phyloP scores from a whole-genome alignment of 2,329 filamentous ascomycete genomes.

The Cercospora zeae-maydis region DNA sequence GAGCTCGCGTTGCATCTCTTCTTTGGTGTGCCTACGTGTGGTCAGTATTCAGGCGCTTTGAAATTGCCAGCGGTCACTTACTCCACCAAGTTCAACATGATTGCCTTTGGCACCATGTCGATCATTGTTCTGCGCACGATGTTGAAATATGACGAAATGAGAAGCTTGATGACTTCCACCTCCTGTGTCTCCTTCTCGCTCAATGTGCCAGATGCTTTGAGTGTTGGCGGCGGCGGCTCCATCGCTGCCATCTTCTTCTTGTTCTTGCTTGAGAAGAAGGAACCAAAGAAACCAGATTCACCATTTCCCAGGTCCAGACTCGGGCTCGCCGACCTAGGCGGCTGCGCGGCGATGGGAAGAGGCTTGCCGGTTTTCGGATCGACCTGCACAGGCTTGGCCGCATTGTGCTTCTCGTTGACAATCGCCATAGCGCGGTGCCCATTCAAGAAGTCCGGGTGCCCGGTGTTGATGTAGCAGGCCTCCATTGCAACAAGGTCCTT shows the following conservation, averaged over 20 bases:
- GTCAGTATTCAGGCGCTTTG: constrained; percentile 18
- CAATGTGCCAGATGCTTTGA: constrained; percentile 90
- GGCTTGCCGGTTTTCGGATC: constrained; percentile 99
- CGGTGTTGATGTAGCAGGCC: constrained; percentile 95
- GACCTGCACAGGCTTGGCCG: constrained; percentile 82
- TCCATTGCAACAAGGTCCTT: constrained; percentile 93
- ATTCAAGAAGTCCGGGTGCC: constrained; percentile 95
- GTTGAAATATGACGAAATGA: constrained; percentile 96
- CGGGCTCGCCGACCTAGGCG: constrained; percentile 72
- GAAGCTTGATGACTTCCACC: constrained; percentile 96
- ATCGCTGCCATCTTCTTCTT: constrained; percentile 99
- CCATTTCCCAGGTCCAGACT: constrained; percentile 59
- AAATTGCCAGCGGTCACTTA: constrained; percentile 51
- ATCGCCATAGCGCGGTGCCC: constrained; percentile 97
- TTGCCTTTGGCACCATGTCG: constrained; percentile 98
- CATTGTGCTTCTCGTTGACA: constrained; percentile 85
- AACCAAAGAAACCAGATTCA: constrained; percentile 80
- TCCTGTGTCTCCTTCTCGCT: constrained; percentile 93
- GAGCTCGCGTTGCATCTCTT: constrained; percentile 96
- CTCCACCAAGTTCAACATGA: constrained; percentile 96
- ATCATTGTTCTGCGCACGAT: constrained; percentile 99
- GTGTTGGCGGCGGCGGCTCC: constrained; percentile 86
- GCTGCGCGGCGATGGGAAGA: constrained; percentile 59
- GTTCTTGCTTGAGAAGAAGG: constrained; percentile 98
- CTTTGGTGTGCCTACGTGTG: constrained; percentile 73